Percentiles rank a stretch among this genome's conserved stretches.
These are phyloP conservation scores for Drosera spatulata DNA, from an alignment of 179 eudicot genomes.

Conservation along the genomic window DNA sequence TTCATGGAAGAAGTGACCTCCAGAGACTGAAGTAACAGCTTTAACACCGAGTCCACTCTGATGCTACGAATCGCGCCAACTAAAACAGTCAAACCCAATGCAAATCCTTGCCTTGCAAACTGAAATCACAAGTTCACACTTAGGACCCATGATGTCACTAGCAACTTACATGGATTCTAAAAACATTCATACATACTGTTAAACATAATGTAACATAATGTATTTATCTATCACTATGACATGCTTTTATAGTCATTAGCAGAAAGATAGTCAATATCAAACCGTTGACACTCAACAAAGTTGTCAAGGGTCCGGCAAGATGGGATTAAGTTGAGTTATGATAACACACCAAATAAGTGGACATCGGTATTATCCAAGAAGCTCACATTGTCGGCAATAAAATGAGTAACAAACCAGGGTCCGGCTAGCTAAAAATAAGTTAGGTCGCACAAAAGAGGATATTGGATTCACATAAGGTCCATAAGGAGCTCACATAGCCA, in stretches of 20 bases:
- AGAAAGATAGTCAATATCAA: not conserved
- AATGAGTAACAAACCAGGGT: no score
- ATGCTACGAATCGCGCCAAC: conserved; percentile 48
- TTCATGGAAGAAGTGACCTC: conserved; percentile 82
- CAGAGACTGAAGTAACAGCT: conserved; percentile 53
- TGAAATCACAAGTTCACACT: conserved; percentile 13
- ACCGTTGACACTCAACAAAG: not conserved
- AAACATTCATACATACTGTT: not conserved
- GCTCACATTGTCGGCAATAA: no score
- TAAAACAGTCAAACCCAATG: conserved; percentile 68
- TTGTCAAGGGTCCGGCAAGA: not conserved
- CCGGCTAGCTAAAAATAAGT: no score
- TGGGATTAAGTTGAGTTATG: not conserved
- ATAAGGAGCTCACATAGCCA: no score
- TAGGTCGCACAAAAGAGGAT: no score
- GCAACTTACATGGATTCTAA: not conserved
- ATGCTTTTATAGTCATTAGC: not conserved
- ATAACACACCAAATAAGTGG: no score
- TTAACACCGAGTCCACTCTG: conserved; percentile 57
- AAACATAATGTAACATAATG: not conserved
- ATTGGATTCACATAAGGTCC: no score
- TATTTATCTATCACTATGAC: not conserved
- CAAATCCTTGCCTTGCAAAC: conserved; percentile 99
- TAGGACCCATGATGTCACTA: not conserved
- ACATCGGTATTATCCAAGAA: no score